Evolutionary conservation across 2,329 filamentous ascomycete genomes (phyloP).

Genomic region (Xylaria sp.): DNA sequence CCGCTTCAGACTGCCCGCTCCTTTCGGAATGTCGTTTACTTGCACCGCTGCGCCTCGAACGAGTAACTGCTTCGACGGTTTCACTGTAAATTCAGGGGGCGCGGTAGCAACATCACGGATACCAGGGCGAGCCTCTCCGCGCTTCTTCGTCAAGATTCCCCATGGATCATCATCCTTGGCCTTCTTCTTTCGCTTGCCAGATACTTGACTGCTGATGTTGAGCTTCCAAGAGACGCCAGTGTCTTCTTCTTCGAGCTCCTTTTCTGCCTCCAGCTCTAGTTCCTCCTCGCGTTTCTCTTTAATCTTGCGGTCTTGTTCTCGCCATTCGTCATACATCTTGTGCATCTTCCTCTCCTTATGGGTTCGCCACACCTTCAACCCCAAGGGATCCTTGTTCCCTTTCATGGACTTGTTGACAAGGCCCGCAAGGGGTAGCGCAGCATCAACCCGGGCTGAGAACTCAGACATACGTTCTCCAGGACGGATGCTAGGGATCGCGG

Average conservation of each 20-base stretch:
- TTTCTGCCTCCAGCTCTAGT: slow-evolving; percentile 70
- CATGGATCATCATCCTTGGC: slow-evolving; percentile 75
- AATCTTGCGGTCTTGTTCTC: slow-evolving; percentile 71
- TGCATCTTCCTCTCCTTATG: slow-evolving; percentile 87
- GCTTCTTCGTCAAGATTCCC: slow-evolving; percentile 75
- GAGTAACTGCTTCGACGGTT: slow-evolving; percentile 71
- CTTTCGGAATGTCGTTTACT: slow-evolving; percentile 74
- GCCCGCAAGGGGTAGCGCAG: slow-evolving; percentile 79
- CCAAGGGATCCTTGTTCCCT: slow-evolving; percentile 70
- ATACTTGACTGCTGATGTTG: slow-evolving; percentile 50
- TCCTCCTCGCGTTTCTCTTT: slow-evolving; percentile 73
- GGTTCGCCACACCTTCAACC: slow-evolving; percentile 75
- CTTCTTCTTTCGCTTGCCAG: slow-evolving; percentile 58
- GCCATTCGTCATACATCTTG: slow-evolving; percentile 82
- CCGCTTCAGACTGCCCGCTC: slow-evolving; percentile 75
- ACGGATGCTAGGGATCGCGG: slow-evolving; percentile 72
- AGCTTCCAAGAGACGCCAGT: slow-evolving; percentile 61
- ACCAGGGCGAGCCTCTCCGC: slow-evolving; percentile 64
- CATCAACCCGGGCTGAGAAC: slow-evolving; percentile 85
- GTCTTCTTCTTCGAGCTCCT: slow-evolving; percentile 69
- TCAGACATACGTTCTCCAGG: slow-evolving; percentile 86
- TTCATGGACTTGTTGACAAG: slow-evolving; percentile 71
- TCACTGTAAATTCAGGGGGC: slow-evolving; percentile 76
- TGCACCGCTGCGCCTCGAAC: slow-evolving; percentile 72
- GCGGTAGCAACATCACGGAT: slow-evolving; percentile 74